phyloP scores from a whole-genome alignment of 257 asterid genomes.

The Rauvolfia tetraphylla region DNA sequence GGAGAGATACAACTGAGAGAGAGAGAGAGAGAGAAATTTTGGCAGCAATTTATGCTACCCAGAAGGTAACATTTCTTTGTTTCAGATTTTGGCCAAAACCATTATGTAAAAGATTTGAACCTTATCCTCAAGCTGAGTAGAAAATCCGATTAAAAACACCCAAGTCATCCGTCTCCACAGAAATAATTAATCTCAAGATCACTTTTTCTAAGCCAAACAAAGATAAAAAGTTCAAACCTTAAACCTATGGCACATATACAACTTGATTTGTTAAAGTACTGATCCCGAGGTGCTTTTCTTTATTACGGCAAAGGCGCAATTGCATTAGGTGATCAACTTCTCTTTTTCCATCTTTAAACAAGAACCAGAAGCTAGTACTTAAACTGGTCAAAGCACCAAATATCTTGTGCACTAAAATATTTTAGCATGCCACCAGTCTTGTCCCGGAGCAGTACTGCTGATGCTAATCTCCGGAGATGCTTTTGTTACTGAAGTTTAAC shows the following conservation, averaged over 20 bases:
- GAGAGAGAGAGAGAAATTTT: neutral
- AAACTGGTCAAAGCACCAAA: neutral
- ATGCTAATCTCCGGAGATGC: neutral
- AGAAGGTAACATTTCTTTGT: constrained; percentile 10
- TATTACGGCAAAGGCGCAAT: neutral
- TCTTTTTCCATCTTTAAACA: neutral
- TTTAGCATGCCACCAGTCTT: neutral
- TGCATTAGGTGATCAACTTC: constrained; percentile 13
- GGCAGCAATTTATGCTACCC: constrained; percentile 10
- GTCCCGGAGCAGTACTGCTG: neutral
- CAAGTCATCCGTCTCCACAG: neutral
- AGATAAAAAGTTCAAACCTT: neutral
- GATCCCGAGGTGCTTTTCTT: constrained; percentile 21
- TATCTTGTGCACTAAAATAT: neutral
- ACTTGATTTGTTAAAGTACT: neutral
- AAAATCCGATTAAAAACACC: constrained; percentile 13
- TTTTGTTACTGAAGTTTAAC: neutral
- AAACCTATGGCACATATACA: neutral
- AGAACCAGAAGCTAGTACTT: no score
- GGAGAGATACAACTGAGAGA: neutral
- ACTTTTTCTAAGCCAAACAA: neutral
- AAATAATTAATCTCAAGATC: neutral
- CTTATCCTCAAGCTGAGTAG: constrained; percentile 13
- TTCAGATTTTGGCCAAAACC: neutral
- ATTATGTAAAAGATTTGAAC: neutral